These are phyloP conservation scores for Solanum pennellii DNA, from an alignment of 257 asterid genomes.

Conservation along the genomic window DNA sequence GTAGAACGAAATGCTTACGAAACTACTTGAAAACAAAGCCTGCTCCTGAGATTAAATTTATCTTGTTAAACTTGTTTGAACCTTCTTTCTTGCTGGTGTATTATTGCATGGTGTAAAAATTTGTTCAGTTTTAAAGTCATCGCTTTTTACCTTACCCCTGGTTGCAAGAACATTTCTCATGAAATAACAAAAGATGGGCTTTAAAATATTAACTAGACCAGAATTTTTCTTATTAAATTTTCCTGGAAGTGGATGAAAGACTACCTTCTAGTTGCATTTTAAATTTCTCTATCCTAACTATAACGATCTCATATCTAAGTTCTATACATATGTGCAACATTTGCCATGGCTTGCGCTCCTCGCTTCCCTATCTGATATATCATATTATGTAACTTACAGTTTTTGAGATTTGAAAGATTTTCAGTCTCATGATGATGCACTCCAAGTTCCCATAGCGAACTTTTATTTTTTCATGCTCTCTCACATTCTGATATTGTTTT, in stretches of 20 bases:
- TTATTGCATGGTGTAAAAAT: not conserved
- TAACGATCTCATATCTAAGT: not conserved
- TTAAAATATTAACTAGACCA: not conserved
- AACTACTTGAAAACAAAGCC: not conserved
- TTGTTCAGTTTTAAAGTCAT: not conserved
- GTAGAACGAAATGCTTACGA: not conserved
- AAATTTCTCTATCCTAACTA: not conserved
- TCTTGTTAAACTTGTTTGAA: not conserved
- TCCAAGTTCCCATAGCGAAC: not conserved
- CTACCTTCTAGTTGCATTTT: not conserved
- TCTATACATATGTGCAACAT: not conserved
- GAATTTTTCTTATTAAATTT: not conserved
- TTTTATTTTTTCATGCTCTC: not conserved
- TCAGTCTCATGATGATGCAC: not conserved
- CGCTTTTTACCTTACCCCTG: not conserved
- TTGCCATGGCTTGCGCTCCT: not conserved
- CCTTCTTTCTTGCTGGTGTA: not conserved
- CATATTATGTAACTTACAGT: not conserved
- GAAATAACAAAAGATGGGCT: too few relatives aligned
- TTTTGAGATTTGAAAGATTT: not conserved
- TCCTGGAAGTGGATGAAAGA: not conserved
- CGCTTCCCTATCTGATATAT: not conserved
- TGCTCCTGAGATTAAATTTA: not conserved
- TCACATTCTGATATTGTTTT: not conserved
- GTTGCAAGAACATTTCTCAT: not conserved